Base-by-base conservation (phyloP, 2,329 filamentous ascomycete genomes). In the Simplicillium sp. region DNA sequence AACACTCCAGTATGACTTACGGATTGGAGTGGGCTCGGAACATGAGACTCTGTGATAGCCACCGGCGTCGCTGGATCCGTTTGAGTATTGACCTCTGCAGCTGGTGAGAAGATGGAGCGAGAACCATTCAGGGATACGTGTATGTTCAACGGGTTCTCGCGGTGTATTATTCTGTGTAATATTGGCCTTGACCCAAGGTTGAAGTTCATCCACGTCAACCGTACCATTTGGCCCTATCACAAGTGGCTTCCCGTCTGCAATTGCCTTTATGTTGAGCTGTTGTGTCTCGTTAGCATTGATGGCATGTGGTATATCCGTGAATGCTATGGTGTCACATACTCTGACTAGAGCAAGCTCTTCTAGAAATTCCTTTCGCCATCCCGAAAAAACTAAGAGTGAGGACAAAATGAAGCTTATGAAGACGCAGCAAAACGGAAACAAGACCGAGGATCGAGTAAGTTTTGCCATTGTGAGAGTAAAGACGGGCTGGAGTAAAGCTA, bases 71-170 rank as follows among this genome's bases (percentile, higher is more conserved):
- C 66, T 68, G 2, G 60, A 58, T 40, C 70, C 68, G 25, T 67
- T 66, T 33, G 59, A 57, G 46, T 62, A 73, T 47, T 60, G 48
- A 36, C 70, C 70, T 49, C 70, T 56, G 52, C 70, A 73, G 4
- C 59, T 53, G 32, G 61, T 59, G 65, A 69, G 66, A 48, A 73
- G 48, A 46, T 73, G 70, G 25, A 73, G 45, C 13, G 68, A 71
- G 48, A 73, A 73, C 70, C 70, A 73, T 44, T 73, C 58, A 1
- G 63, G 61, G 41, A 73, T 64, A 17, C 69, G 68, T 20, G 73
- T 54, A n/a, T 60, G 56, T 11, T 61, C 56, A 37, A 61, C 57
- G 5, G 20, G 20, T 25, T 25, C 20, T 5, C 9, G 20, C 20
- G 9, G 20, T 25, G 20, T 5, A 5, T 6, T 6, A 25, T 5